phyloP scores from a whole-genome alignment of 345 rosid species.

The Draba incana region DNA sequence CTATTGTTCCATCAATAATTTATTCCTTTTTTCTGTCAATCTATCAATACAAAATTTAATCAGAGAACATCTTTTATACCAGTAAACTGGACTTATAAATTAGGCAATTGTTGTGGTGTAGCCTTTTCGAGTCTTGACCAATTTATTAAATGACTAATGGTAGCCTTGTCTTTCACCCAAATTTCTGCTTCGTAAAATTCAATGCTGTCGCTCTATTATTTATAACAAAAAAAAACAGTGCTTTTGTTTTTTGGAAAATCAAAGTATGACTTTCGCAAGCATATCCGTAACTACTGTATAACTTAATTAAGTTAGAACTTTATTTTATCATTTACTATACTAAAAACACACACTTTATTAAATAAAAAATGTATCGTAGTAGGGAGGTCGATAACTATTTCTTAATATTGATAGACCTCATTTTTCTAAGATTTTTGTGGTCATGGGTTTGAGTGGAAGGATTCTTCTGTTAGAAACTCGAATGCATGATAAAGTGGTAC shows the following conservation, averaged over 20 bases:
- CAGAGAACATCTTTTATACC: background rate
- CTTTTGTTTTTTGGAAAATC: background rate
- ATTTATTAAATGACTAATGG: constrained; percentile 28
- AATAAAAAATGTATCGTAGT: no score
- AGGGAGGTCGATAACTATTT: no score
- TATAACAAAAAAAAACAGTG: no score
- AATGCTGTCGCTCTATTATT: constrained; percentile 21
- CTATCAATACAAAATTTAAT: background rate
- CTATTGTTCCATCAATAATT: background rate
- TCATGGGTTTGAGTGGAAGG: background rate
- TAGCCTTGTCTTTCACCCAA: constrained; percentile 37
- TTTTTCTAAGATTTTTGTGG: background rate
- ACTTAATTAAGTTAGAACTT: background rate
- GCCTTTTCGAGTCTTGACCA: constrained; percentile 30
- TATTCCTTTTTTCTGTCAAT: background rate
- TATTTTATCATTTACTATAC: no score
- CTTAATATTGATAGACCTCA: background rate
- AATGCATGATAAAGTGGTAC: constrained; percentile 26
- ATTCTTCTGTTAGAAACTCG: constrained; percentile 1
- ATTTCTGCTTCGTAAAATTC: constrained; percentile 9
- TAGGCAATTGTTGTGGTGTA: constrained; percentile 31
- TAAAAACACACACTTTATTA: no score
- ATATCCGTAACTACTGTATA: background rate
- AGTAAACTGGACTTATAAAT: background rate
- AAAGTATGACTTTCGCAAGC: constrained; percentile 18